Conservation (phyloP, 495 filamentous ascomycete genomes). For the Trichoderma gamsii region DNA sequence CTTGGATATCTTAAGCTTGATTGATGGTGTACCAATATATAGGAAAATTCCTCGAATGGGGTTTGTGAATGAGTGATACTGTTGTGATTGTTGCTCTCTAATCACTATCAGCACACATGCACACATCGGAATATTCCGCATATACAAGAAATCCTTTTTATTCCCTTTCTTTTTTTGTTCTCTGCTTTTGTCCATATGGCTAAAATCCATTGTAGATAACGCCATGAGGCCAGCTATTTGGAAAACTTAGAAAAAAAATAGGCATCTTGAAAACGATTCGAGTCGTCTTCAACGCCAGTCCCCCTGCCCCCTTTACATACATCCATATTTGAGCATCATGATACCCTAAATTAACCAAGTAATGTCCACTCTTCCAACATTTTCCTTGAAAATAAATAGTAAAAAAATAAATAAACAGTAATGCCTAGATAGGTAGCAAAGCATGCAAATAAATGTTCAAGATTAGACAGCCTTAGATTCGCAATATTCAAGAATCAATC, state of each 20-base stretch:
- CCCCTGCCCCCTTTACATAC: background rate
- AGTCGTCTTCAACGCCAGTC: background rate
- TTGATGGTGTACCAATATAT: too few relatives aligned
- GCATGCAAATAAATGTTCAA: background rate
- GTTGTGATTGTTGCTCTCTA: too few relatives aligned
- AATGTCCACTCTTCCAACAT: background rate
- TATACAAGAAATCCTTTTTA: background rate
- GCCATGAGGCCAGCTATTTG: too few relatives aligned
- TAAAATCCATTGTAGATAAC: background rate
- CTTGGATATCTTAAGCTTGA: too few relatives aligned
- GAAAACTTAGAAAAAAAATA: too few relatives aligned
- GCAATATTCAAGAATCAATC: constrained; percentile 21
- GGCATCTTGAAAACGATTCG: too few relatives aligned
- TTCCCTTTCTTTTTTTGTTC: background rate
- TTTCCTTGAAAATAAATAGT: background rate
- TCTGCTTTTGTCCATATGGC: background rate
- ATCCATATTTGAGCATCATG: background rate
- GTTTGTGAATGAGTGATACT: too few relatives aligned
- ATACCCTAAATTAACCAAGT: background rate
- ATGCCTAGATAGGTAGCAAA: background rate
- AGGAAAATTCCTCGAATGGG: too few relatives aligned
- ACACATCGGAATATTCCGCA: background rate
- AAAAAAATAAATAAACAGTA: background rate
- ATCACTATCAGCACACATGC: too few relatives aligned
- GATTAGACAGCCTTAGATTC: background rate